These are phyloP conservation scores for Lipomyces japonicus DNA, from an alignment of 805 yeast species.

Conservation along the genomic window DNA sequence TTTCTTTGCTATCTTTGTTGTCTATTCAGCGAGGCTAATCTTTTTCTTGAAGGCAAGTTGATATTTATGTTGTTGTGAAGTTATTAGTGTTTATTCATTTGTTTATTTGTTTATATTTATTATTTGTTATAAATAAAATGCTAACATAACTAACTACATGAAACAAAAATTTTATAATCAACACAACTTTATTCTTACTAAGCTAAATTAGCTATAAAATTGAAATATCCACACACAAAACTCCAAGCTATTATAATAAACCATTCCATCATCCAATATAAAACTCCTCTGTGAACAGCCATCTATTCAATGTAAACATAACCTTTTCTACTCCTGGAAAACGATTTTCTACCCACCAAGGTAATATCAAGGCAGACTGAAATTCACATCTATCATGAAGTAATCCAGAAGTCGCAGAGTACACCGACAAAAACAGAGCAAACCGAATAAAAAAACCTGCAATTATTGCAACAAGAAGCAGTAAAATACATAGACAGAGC, in stretches of 20 bases:
- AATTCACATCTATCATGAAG: neutral
- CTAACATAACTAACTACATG: neutral
- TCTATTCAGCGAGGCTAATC: too few relatives aligned
- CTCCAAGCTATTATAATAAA: neutral
- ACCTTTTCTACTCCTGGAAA: slow-evolving; percentile 17
- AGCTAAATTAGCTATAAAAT: neutral
- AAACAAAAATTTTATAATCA: too few relatives aligned
- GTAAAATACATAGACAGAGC: neutral
- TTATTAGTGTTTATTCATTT: too few relatives aligned
- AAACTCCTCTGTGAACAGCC: slow-evolving; percentile 1
- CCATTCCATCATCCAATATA: neutral
- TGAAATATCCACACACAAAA: neutral
- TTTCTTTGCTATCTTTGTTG: too few relatives aligned
- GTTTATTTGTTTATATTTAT: too few relatives aligned
- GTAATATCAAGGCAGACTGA: neutral
- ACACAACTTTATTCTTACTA: neutral
- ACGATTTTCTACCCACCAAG: slow-evolving; percentile 27
- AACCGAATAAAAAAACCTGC: neutral
- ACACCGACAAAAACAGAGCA: neutral
- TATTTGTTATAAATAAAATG: neutral
- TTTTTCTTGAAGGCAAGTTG: too few relatives aligned
- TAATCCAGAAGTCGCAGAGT: neutral
- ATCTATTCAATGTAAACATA: slow-evolving; percentile 18
- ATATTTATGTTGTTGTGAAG: too few relatives aligned
- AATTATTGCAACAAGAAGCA: neutral